Evolutionary conservation across 2,329 filamentous ascomycete genomes (phyloP), one percentile per base, ranked within the genome.

Genomic region (Byssothecium circinans): DNA sequence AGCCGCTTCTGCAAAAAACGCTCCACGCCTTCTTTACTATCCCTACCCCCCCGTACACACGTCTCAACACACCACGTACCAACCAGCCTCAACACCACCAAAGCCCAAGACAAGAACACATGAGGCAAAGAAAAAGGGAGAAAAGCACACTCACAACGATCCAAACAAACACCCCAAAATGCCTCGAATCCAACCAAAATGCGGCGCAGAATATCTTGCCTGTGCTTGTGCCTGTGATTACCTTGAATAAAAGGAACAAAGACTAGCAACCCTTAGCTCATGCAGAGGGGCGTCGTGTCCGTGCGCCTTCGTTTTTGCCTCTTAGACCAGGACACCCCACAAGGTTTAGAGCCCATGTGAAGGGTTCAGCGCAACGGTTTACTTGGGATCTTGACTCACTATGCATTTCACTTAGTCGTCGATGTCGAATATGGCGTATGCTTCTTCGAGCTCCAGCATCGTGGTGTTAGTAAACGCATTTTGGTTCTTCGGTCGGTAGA

Each of bases 1-100:
- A 77, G 75, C 41, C 86, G 75, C 75, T 89, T 89, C 71, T 88
- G 75, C 63, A 88, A 68, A 66, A 89, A 89, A n/a, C 83, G 83
- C 44, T 76, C 63, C 6, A 88, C 81, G 2, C 86, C 86, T 64
- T 89, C 87, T 29, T 78, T 78, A 43, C 85, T 82, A 59, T 89
- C 87, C 54, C 78, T 81, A 34, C 22, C n/a, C n/a, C n/a, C n/a
- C n/a, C n/a, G n/a, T n/a, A n/a, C n/a, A n/a, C n/a, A n/a, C n/a
- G n/a, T n/a, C n/a, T n/a, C n/a, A n/a, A n/a, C n/a, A n/a, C n/a
- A n/a, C n/a, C n/a, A n/a, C n/a, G n/a, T n/a, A n/a, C 12, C 8
- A 19, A 6, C n/a, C 17, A 8, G 7, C 17, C 20, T 51, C 30
- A 60, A 52, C 39, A 35, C n/a, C 15, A 25, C 22, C 23, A 47